Percentiles rank a stretch among this genome's conserved stretches.
Conservation (phyloP, 1,284 basidiomycete species). For the Exobasidium rhododendri region DNA sequence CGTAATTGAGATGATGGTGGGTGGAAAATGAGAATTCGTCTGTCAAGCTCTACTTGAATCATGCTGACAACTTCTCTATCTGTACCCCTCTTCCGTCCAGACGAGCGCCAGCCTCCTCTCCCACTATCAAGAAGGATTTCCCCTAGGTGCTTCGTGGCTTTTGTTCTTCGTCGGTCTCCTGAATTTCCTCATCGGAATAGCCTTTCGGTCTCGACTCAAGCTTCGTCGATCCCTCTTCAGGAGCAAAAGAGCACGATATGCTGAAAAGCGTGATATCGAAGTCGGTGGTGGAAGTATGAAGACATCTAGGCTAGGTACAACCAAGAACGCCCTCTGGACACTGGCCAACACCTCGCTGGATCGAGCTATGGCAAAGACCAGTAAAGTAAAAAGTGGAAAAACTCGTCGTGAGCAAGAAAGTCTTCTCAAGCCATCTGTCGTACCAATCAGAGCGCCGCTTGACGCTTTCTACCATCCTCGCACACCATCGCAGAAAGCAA, state of each 20-base stretch:
- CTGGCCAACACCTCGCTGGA: not conserved
- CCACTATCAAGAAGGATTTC: constrained; percentile 20
- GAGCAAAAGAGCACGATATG: not conserved
- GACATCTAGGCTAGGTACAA: not conserved
- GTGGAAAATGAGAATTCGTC: no score
- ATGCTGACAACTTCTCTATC: not conserved
- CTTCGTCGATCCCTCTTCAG: not conserved
- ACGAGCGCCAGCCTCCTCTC: constrained; percentile 17
- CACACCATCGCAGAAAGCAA: not conserved
- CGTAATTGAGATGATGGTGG: constrained; percentile 23
- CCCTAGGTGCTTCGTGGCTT: constrained; percentile 24
- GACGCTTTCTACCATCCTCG: not conserved
- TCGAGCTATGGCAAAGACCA: not conserved
- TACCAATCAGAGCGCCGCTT: not conserved
- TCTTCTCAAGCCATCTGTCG: not conserved
- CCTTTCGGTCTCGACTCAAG: constrained; percentile 9
- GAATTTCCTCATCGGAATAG: constrained; percentile 18
- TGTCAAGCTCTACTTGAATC: no score
- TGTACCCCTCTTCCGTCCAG: not conserved
- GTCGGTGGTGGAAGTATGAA: not conserved
- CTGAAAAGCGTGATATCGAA: constrained; percentile 4
- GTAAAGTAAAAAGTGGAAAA: not conserved
- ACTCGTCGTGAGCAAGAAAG: not conserved
- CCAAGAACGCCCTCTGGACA: not conserved
- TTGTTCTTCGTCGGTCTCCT: constrained; percentile 26